Base-by-base conservation (phyloP, 306 rosid genomes). In the Erythrophleum fordii region DNA sequence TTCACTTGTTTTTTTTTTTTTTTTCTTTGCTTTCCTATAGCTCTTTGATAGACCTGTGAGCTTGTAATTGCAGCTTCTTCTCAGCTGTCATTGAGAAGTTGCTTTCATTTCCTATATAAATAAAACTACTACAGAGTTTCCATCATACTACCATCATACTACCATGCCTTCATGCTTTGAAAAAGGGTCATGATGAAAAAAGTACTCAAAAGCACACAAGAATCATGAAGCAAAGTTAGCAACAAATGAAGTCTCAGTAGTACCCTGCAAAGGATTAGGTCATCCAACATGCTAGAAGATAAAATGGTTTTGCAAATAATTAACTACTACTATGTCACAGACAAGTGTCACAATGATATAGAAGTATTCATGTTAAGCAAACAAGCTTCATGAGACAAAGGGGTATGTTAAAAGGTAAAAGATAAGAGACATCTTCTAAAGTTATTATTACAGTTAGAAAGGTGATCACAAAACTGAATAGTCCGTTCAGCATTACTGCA, bases 401-500 rank as follows among this genome's bases (percentile, higher is more conserved):
- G 8, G 58, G 28, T 25, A 44, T 60, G 42, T 42, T 39, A 16
- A 42, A 26, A 59, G 5, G 69, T 52, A 59, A 59, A 59, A 5
- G 11, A 42, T 18, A 7, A 25, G 42, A 45, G 25, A 5, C 25
- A 42, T 42, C 29, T 42, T 13, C 10, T 10, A 1, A 41, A 41
- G 45, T 76, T 46, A 29, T 58, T 28, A 18, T 41, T 65, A 58
- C 45, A 61, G 34, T 61, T 45, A 26, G 80, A 76, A 59, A 75
- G 69, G 41, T 16, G 25, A 58, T 39, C 1, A 56, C 22, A 56
- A 53, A 25, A 23, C 46, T 4, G 45, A 41, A 37, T 3, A 3
- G 56, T 26, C 20, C 12, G 58, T 25, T 44, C 17, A 59, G 26
- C 51, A 42, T 5, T 14, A 39, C 39, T 16, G 41, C 69, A 41